Percentiles rank a stretch among this genome's conserved stretches.
These are phyloP conservation scores for Madurella fahalii DNA, from an alignment of 2,329 filamentous ascomycete genomes.

Conservation along the genomic window DNA sequence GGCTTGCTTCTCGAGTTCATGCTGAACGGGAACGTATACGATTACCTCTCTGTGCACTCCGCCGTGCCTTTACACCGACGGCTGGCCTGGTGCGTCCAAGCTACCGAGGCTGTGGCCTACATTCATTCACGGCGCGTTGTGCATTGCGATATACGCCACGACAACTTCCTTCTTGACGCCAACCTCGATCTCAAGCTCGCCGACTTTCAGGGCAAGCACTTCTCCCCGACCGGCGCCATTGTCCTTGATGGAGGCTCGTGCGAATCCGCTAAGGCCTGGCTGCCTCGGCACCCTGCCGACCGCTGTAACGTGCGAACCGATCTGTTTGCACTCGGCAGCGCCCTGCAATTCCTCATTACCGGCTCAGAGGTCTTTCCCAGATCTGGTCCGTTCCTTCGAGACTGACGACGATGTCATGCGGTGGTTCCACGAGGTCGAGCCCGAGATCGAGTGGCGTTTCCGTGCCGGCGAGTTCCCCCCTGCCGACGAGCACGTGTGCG, in stretches of 20 bases:
- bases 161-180: slow-evolving; percentile 1
- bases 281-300: neutral
- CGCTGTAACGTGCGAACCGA: neutral
- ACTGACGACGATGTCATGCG: neutral
- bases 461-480: neutral
- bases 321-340: neutral
- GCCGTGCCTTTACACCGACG: neutral
- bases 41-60: neutral
- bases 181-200: slow-evolving; percentile 5
- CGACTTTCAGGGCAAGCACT: slow-evolving; percentile 1
- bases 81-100: neutral
- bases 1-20: neutral
- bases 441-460: slow-evolving; percentile 1
- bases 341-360: neutral
- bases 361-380: neutral
- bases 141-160: slow-evolving; percentile 1
- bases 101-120: slow-evolving; percentile 1
- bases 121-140: neutral
- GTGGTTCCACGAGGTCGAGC: neutral
- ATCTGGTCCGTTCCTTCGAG: neutral
- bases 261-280: neutral
- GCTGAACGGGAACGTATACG: neutral
- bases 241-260: neutral
- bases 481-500: neutral
- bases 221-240: neutral